A percentile compares a stretch with the other conserved stretches of the same genome.
Conservation (phyloP, 352 stramenopile species). For the Blastocystis hominis region DNA sequence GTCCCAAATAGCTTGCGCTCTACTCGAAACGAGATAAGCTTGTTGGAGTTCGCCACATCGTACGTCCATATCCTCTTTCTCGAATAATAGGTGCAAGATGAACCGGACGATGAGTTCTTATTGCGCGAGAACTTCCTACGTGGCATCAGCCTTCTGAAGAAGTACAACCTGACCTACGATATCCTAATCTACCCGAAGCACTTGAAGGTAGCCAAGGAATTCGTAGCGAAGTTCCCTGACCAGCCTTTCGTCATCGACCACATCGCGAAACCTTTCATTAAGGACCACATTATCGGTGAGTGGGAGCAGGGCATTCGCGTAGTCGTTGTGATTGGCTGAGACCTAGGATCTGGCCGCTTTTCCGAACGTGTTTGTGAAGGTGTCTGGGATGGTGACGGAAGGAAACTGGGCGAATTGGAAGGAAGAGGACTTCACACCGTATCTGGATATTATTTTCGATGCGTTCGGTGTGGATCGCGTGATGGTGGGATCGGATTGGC, state of each 20-base stretch:
- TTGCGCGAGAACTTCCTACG: conserved; percentile 10
- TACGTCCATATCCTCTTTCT: background rate
- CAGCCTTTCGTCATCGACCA: conserved; percentile 55
- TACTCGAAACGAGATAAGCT: conserved; percentile 23
- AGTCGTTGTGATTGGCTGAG: background rate
- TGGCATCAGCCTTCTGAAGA: conserved; percentile 46
- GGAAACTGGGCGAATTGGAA: conserved; percentile 57
- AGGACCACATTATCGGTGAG: conserved; percentile 44
- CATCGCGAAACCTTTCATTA: conserved; percentile 57
- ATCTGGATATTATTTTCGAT: conserved; percentile 57
- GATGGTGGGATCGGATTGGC: conserved; percentile 55
- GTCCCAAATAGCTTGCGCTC: background rate
- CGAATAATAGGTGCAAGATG: conserved; percentile 30
- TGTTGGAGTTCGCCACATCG: conserved; percentile 31
- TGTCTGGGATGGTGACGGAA: conserved; percentile 56
- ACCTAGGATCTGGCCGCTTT: conserved; percentile 33
- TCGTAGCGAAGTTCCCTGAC: conserved; percentile 47
- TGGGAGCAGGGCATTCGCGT: conserved; percentile 52
- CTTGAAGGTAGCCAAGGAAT: background rate
- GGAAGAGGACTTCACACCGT: conserved; percentile 48
- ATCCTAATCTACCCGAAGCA: conserved; percentile 57
- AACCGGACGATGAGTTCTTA: conserved; percentile 51
- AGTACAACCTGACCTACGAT: conserved; percentile 56
- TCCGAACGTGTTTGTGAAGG: conserved; percentile 50
- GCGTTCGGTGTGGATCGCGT: conserved; percentile 42